Conservation (phyloP, 2,329 filamentous ascomycete genomes). For the Fusarium sp. region DNA sequence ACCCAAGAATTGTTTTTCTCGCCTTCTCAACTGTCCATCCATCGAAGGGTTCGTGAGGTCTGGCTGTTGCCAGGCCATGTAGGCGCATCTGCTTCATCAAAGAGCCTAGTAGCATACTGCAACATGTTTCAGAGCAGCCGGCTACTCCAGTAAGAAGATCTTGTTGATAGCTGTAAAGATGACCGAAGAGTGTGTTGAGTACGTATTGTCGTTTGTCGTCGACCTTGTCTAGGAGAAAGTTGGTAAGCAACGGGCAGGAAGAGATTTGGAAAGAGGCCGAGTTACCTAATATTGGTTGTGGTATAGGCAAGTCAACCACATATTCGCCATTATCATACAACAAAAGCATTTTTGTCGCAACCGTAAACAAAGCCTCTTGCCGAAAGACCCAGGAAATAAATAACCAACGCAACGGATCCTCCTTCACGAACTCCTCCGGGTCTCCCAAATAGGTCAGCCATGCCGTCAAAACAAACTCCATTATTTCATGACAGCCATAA, state of each 20-base stretch:
- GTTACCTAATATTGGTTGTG: conserved; percentile 25
- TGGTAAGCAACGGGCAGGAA: background rate
- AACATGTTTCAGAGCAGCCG: conserved; percentile 19
- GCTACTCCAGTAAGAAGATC: conserved; percentile 19
- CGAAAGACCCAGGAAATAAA: conserved; percentile 28
- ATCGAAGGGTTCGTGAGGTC: conserved; percentile 6
- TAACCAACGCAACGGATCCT: conserved; percentile 14
- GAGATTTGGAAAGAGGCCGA: background rate
- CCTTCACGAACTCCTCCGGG: background rate
- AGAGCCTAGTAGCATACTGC: conserved; percentile 20
- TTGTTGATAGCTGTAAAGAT: conserved; percentile 18
- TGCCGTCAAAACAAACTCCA: conserved; percentile 28
- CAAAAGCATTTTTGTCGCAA: background rate
- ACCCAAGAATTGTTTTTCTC: conserved; percentile 6
- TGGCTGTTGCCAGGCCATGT: background rate
- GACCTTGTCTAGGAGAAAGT: background rate
- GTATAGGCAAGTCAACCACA: conserved; percentile 18
- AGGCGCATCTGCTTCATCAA: conserved; percentile 21
- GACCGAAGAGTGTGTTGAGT: conserved; percentile 10
- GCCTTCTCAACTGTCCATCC: conserved; percentile 28
- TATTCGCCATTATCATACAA: conserved; percentile 15
- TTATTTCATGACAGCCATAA: conserved; percentile 45
- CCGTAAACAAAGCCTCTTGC: background rate
- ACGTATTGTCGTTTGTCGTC: conserved; percentile 19
- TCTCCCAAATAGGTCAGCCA: conserved; percentile 14